A percentile compares a stretch with the other conserved stretches of the same genome.
Evolutionary conservation across 345 rosid genomes (phyloP).

Genomic region (Kernera saxatilis): DNA sequence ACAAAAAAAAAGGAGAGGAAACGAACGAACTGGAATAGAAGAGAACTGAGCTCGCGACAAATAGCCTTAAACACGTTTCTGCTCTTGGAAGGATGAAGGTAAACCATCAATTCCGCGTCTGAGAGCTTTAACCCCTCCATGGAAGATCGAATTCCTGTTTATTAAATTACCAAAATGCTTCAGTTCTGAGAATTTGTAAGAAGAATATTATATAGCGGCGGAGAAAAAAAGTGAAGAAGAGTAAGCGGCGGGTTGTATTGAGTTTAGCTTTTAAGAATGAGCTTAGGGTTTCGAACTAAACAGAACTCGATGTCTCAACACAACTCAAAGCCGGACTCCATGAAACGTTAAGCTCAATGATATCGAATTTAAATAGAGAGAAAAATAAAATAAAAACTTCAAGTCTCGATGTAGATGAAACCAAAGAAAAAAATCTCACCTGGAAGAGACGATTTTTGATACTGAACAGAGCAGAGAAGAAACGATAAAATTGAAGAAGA

Average conservation of each 20-base stretch:
- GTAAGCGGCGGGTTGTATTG: not conserved
- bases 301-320: too few species aligned
- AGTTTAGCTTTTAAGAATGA: not conserved
- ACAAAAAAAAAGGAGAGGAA: not conserved
- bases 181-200: not conserved
- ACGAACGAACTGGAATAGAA: slow-evolving; percentile 76
- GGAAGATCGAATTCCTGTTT: not conserved
- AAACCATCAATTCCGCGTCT: slow-evolving; percentile 52
- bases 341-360: too few species aligned
- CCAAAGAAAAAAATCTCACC: not conserved
- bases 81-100: slow-evolving; percentile 64
- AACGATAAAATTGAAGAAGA: not conserved
- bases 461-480: not conserved
- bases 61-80: slow-evolving; percentile 48
- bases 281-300: not conserved
- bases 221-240: too few species aligned
- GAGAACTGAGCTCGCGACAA: slow-evolving; percentile 72
- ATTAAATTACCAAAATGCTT: not conserved
- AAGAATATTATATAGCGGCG: not conserved
- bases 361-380: too few species aligned
- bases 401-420: too few species aligned
- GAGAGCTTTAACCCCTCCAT: slow-evolving; percentile 77
- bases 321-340: too few species aligned
- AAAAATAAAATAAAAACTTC: too few species aligned
- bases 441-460: not conserved